Evolutionary conservation across 202 grass and related monocot species (phyloP).

Genomic region (Panicum virgatum): DNA sequence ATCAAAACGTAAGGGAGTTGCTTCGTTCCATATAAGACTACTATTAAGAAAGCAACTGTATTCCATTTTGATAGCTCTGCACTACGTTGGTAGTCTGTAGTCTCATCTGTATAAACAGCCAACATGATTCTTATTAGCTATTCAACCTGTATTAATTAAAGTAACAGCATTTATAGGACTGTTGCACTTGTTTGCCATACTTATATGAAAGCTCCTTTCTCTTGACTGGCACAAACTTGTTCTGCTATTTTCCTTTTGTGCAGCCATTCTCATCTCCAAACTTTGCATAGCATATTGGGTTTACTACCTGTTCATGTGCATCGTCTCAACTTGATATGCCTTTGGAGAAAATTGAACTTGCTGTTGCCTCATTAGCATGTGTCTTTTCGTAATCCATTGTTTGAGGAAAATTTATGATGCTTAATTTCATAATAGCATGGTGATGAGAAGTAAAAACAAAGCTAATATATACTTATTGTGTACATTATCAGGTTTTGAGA

Average conservation of each 20-base stretch:
- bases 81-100: background rate
- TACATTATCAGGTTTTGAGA: slow-evolving; percentile 61
- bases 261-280: background rate
- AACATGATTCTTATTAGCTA: background rate
- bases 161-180: background rate
- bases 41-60: slow-evolving; percentile 3
- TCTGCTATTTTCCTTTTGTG: background rate
- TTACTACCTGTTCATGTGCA: background rate
- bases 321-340: background rate
- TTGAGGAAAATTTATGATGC: background rate
- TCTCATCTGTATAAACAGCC: background rate
- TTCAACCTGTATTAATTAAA: slow-evolving; percentile 10
- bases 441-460: background rate
- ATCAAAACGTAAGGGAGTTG: slow-evolving; percentile 8
- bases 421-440: background rate
- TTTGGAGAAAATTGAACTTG: background rate
- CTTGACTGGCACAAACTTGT: background rate
- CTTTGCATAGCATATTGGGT: background rate
- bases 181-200: background rate
- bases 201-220: background rate
- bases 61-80: slow-evolving; percentile 9
- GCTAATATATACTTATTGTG: background rate
- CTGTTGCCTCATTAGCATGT: background rate
- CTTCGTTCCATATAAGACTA: background rate
- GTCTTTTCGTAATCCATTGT: background rate